Evolutionary conservation across 1,139 yeast species (phyloP).

Genomic region (Saccharomyces hybrid): DNA sequence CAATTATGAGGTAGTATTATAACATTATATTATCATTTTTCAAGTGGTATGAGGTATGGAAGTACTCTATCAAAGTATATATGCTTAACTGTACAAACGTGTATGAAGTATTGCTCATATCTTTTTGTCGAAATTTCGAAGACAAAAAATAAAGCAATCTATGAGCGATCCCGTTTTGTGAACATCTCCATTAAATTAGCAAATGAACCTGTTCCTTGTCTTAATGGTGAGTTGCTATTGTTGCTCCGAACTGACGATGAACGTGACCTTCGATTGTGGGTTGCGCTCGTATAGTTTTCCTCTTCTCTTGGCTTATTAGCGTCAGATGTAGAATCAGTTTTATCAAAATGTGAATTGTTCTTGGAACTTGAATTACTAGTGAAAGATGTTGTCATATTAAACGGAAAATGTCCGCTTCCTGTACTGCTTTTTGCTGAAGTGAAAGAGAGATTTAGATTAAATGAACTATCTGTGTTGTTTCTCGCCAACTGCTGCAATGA

Average conservation of each 20-base stretch:
- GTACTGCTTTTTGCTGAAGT: conserved; percentile 13
- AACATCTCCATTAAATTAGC: conserved; percentile 16
- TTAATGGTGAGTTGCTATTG: conserved; percentile 5
- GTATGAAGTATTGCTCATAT: not conserved
- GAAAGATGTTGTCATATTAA: conserved; percentile 23
- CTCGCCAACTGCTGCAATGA: conserved; percentile 15
- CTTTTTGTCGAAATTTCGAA: not conserved
- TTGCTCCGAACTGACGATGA: conserved; percentile 2
- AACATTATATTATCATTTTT: not conserved
- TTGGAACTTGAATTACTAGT: conserved; percentile 4
- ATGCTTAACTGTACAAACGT: not conserved
- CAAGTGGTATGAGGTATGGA: not conserved
- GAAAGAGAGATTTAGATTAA: conserved; percentile 7
- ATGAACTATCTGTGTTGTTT: conserved; percentile 9
- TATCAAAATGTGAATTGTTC: not conserved
- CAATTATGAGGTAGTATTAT: not conserved
- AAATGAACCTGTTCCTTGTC: conserved; percentile 15
- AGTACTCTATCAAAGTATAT: not conserved
- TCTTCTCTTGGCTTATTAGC: not conserved
- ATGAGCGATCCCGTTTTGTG: conserved; percentile 11
- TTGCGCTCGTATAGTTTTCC: conserved; percentile 3
- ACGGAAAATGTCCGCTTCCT: conserved; percentile 20
- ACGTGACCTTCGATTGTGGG: conserved; percentile 8
- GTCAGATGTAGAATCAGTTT: not conserved
- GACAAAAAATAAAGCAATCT: not conserved